Evolutionary conservation across 768 basidiomycete species (phyloP).

Genomic region (Leucogyrophana mollusca): DNA sequence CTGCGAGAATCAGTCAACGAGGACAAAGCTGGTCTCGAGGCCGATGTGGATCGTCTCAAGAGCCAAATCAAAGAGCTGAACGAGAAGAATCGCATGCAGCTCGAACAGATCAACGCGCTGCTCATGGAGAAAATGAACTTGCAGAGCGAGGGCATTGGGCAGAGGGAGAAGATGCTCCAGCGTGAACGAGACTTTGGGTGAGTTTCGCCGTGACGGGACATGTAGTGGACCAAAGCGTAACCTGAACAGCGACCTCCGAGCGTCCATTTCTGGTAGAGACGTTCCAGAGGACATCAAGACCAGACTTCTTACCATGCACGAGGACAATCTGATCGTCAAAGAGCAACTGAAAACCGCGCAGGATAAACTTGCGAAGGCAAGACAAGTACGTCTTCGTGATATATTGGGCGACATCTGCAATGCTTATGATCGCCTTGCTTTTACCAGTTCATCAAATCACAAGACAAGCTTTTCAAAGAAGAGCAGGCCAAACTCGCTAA

Average conservation of each 20-base stretch:
- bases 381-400: slow-evolving; percentile 43
- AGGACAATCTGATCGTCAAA: slow-evolving; percentile 70
- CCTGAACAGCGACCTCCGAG: slow-evolving; percentile 64
- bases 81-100: slow-evolving; percentile 88
- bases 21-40: slow-evolving; percentile 77
- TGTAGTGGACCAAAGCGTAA: slow-evolving; percentile 4
- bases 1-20: slow-evolving; percentile 87
- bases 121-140: slow-evolving; percentile 88
- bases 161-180: slow-evolving; percentile 83
- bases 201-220: slow-evolving; percentile 14
- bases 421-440: slow-evolving; percentile 3
- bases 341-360: slow-evolving; percentile 68
- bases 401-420: background rate
- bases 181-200: slow-evolving; percentile 86
- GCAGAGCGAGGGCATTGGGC: slow-evolving; percentile 88
- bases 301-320: slow-evolving; percentile 70
- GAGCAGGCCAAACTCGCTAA: slow-evolving; percentile 61
- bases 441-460: slow-evolving; percentile 83
- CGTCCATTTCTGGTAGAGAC: slow-evolving; percentile 73
- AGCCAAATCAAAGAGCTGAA: slow-evolving; percentile 67
- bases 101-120: slow-evolving; percentile 84
- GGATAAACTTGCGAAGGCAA: slow-evolving; percentile 81
- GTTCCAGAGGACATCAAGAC: slow-evolving; percentile 81
- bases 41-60: slow-evolving; percentile 61
- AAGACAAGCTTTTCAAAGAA: slow-evolving; percentile 87